Evolutionary conservation across 1,139 yeast genomes (phyloP), one percentile per base, ranked within the genome.

Genomic region (Candida neerlandica): DNA sequence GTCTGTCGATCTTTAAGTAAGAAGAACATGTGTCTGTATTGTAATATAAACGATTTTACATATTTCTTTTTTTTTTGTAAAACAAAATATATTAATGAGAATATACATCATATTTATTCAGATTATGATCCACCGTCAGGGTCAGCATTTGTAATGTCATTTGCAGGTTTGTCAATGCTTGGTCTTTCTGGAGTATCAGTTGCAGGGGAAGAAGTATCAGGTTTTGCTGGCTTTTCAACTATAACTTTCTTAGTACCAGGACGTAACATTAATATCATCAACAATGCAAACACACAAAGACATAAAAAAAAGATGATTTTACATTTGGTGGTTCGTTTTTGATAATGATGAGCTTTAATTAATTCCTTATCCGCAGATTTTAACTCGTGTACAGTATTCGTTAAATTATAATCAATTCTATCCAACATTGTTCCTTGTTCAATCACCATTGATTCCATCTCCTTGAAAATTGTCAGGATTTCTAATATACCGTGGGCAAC

Each of bases 371-470:
- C 89, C 0, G 97, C 95, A 35, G 77, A 79, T 59, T 85, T 82
- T 52, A 94, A 80, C 57, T 90, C 89, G 43, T 82, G 82, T 4
- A 82, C 87, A 32, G 96, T 87, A 54, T 83, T 85, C 53, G 87
- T 88, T 52, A 95, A 72, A 63, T 95, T 94, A 67, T 92, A 92
- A 67, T 91, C 99, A 50, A 94, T 92, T 56, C 98, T 74, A 66
- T 94, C 99, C 51, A 94, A 76, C 43, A 94, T 77, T 0, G 97
- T 90, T 2, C 99, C 99, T 67, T 94, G 99, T 62, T 95, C 98
- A 51, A 94, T 89, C 45, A 94, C 91, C 77, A 95, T 77, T 30
- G 84, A 82, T 60, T 95, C 98, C 81, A 94, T 82, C 62, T 95
- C 98, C 64, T 89, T 87, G 71, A 94, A 94, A 48, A 95, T 94